phyloP scores from a whole-genome alignment of 2,329 filamentous ascomycete species.

The Coleophoma crateriformis region DNA sequence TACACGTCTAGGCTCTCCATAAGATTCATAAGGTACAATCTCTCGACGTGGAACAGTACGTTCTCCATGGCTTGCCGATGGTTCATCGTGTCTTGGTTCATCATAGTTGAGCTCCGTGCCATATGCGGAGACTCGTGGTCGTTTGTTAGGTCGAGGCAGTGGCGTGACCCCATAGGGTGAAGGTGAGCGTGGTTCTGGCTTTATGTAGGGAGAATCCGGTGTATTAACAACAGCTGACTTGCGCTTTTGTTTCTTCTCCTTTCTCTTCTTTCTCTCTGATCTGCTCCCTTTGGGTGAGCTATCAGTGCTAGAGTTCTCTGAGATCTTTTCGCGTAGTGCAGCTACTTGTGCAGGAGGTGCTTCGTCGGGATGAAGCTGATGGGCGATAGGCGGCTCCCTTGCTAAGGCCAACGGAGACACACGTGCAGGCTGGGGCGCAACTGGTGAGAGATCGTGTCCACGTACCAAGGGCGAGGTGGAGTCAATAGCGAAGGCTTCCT shows the following conservation, averaged over 20 bases:
- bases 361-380: constrained; percentile 19
- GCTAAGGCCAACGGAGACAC: constrained; percentile 52
- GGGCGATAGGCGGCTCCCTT: constrained; percentile 25
- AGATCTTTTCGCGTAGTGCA: constrained; percentile 44
- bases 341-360: constrained; percentile 46
- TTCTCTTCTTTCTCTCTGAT: constrained; percentile 40
- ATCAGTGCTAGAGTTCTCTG: constrained; percentile 49
- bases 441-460: constrained; percentile 66
- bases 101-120: constrained; percentile 35
- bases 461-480: constrained; percentile 58
- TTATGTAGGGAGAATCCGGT: constrained; percentile 49
- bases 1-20: constrained; percentile 17
- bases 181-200: constrained; percentile 58
- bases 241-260: constrained; percentile 49
- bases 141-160: constrained; percentile 50
- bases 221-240: constrained; percentile 37
- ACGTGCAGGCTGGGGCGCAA: constrained; percentile 72
- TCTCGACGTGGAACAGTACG: constrained; percentile 13
- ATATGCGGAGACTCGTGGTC: constrained; percentile 42
- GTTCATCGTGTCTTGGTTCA: constrained; percentile 38
- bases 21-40: constrained; percentile 13
- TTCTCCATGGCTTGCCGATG: constrained; percentile 15
- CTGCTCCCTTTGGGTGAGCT: constrained; percentile 51
- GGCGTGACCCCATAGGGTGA: constrained; percentile 50
- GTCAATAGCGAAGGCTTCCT: constrained; percentile 33